Percentiles rank a stretch among this genome's conserved stretches.
Evolutionary conservation across 208 protist species (phyloP).

Genomic region (Acanthamoeba royreba): DNA sequence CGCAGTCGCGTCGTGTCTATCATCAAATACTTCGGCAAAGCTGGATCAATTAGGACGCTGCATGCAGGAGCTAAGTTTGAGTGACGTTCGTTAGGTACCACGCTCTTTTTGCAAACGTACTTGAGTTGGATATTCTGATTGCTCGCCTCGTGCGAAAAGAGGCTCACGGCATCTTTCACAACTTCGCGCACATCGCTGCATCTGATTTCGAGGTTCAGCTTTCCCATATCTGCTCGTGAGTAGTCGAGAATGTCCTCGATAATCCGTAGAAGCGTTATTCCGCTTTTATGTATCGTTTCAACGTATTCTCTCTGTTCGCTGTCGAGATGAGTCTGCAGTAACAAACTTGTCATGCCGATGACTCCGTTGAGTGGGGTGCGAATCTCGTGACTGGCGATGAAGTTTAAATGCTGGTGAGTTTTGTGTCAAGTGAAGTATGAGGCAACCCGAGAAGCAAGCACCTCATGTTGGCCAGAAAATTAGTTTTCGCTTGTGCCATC

Average conservation of each 20-base stretch:
- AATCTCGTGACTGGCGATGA: slow-evolving; percentile 52
- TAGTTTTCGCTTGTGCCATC: neutral
- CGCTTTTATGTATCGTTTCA: neutral
- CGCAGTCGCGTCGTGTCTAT: neutral
- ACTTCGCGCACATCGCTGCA: neutral
- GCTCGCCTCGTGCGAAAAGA: neutral
- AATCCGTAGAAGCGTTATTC: neutral
- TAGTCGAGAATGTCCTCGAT: neutral
- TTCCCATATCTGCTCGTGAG: neutral
- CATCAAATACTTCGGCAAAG: neutral
- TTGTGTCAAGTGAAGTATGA: neutral
- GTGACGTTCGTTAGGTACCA: neutral
- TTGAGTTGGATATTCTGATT: neutral
- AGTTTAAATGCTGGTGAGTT: neutral
- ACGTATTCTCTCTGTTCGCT: neutral
- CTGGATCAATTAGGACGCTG: neutral
- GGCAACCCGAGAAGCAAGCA: neutral
- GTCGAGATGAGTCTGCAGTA: slow-evolving; percentile 11
- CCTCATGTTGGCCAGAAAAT: slow-evolving; percentile 42
- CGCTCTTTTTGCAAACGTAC: neutral
- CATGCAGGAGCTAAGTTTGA: neutral
- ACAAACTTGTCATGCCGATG: slow-evolving; percentile 53
- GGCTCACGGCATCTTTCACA: neutral
- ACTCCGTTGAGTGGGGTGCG: slow-evolving; percentile 55
- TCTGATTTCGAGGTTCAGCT: neutral